Conservation (phyloP, 2,329 filamentous ascomycete genomes). For the Lecanicillium sp. region DNA sequence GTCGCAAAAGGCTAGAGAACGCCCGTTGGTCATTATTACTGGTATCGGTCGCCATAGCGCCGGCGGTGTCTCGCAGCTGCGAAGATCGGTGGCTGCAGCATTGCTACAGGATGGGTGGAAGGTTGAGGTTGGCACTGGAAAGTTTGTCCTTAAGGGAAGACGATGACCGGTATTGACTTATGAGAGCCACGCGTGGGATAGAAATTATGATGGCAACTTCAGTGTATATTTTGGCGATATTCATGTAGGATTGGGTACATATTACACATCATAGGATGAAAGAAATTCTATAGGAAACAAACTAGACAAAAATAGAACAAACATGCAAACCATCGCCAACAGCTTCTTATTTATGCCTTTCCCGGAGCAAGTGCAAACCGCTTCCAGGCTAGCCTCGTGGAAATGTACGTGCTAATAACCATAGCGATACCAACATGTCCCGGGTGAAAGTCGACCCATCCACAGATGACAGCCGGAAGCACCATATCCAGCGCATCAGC, state of each 20-base stretch:
- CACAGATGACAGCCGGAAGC: conserved; percentile 50
- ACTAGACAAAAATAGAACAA: no score
- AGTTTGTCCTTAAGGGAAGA: conserved; percentile 59
- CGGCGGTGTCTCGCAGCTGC: conserved; percentile 66
- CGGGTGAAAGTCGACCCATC: conserved; percentile 47
- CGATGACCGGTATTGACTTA: conserved; percentile 16
- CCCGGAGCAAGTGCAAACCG: conserved; percentile 24
- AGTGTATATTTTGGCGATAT: no score
- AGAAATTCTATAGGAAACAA: no score
- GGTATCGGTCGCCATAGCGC: conserved; percentile 72
- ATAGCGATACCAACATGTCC: conserved; percentile 49
- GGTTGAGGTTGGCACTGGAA: conserved; percentile 62
- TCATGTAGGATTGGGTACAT: no score
- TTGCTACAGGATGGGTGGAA: conserved; percentile 77
- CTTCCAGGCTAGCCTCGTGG: conserved; percentile 54
- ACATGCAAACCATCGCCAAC: not conserved
- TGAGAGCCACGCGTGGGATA: not conserved
- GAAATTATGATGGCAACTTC: not conserved
- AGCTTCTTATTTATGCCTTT: conserved; percentile 1
- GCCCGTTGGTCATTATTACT: conserved; percentile 67
- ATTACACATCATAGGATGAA: no score
- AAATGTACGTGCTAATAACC: conserved; percentile 53
- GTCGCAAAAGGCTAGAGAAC: conserved; percentile 36
- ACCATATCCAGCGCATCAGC: conserved; percentile 54
- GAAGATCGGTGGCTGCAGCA: conserved; percentile 70